Conservation (phyloP, 768 basidiomycete genomes). For the Boletus vermiculosoides region DNA sequence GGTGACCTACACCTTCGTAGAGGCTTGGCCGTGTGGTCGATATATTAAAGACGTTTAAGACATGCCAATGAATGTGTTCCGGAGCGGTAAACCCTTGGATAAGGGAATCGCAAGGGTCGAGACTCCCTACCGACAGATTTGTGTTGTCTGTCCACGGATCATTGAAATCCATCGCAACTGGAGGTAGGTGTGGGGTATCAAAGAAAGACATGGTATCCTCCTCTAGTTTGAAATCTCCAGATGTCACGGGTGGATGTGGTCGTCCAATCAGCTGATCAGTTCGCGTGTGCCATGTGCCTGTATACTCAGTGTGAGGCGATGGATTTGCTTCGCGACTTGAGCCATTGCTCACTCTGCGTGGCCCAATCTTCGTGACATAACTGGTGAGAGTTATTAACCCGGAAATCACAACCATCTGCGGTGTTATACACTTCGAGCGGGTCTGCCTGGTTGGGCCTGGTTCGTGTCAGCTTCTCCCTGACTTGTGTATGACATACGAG, state of each 20-base stretch:
- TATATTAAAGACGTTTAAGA: neutral
- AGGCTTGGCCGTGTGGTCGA: neutral
- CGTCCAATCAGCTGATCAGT: neutral
- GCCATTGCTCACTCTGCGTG: constrained; percentile 3
- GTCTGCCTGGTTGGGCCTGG: neutral
- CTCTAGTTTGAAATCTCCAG: neutral
- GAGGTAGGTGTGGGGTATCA: neutral
- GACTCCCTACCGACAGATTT: neutral
- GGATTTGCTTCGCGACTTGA: neutral
- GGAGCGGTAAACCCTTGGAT: neutral
- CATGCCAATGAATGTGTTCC: neutral
- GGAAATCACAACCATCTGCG: neutral
- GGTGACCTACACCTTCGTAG: constrained; percentile 3
- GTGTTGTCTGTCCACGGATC: neutral
- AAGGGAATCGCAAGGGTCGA: neutral
- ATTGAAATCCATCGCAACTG: neutral
- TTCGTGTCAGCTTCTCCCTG: neutral
- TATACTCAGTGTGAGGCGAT: neutral
- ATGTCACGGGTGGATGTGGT: neutral
- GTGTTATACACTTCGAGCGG: neutral
- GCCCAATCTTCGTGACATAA: neutral
- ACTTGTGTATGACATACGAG: neutral
- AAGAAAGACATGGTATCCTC: neutral
- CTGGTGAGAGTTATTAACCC: neutral
- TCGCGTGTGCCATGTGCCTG: neutral